Conservation (phyloP, 345 rosid genomes). For the Turnera subulata region DNA sequence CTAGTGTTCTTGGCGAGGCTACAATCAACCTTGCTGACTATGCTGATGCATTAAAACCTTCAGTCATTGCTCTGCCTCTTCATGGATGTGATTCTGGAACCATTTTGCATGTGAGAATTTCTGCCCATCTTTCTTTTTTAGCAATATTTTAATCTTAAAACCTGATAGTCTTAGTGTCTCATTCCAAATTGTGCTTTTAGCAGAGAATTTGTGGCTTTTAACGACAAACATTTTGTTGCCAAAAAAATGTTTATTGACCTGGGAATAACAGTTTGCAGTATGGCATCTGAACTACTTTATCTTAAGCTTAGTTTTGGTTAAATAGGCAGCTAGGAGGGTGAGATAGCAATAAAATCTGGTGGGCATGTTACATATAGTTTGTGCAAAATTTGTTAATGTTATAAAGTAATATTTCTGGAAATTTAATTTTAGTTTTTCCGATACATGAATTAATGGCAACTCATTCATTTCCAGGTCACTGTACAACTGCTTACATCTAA, state of each 20-base stretch:
- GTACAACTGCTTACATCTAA: slow-evolving; percentile 91
- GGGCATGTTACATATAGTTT: too few species aligned
- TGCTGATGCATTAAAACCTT: slow-evolving; percentile 86
- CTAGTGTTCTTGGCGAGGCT: slow-evolving; percentile 92
- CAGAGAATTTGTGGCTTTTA: too few species aligned
- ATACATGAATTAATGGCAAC: slow-evolving; percentile 2
- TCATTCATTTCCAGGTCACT: slow-evolving; percentile 54
- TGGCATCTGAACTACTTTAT: too few species aligned
- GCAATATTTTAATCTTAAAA: slow-evolving; percentile 1
- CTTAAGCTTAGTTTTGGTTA: too few species aligned
- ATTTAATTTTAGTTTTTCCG: slow-evolving; percentile 4
- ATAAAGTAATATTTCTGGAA: background rate
- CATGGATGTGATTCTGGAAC: slow-evolving; percentile 88
- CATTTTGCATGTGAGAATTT: slow-evolving; percentile 75
- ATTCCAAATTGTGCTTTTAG: too few species aligned
- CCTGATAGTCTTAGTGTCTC: too few species aligned
- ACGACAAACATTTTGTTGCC: too few species aligned
- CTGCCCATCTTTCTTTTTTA: slow-evolving; percentile 11
- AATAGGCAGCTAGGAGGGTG: too few species aligned
- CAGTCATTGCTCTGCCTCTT: slow-evolving; percentile 57
- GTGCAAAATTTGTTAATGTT: too few species aligned
- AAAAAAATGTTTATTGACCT: too few species aligned
- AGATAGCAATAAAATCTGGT: too few species aligned
- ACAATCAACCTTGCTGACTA: slow-evolving; percentile 86
- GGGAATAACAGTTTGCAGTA: too few species aligned